Evolutionary conservation across 176 grass and related monocot species (phyloP).

Genomic region (barley (Hordeum vulgare)): MorexV3_pseudomolecules_assembly NC_058524.1:547653256-547653755

Average conservation of each 20-base stretch:
- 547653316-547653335: conserved; percentile 85
- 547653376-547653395: conserved; percentile 60
- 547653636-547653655: neutral
- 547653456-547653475: conserved; percentile 23
- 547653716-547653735: neutral
- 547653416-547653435: neutral
- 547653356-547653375: conserved; percentile 90
- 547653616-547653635: neutral
- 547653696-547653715: neutral
- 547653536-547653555: neutral
- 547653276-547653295: neutral
- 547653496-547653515: conserved; percentile 42
- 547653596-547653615: conserved; percentile 30
- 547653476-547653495: too few relatives aligned
- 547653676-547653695: neutral
- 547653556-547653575: neutral
- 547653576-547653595: conserved; percentile 28
- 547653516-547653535: conserved; percentile 45
- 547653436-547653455: neutral
- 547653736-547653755: too few relatives aligned
- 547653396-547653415: neutral
- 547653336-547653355: conserved; percentile 71
- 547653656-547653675: conserved; percentile 33
- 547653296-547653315: too few relatives aligned
- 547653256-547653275: neutral